Evolutionary conservation across 2,329 filamentous ascomycete species (phyloP).

Genomic region (Beauveria sp.): DNA sequence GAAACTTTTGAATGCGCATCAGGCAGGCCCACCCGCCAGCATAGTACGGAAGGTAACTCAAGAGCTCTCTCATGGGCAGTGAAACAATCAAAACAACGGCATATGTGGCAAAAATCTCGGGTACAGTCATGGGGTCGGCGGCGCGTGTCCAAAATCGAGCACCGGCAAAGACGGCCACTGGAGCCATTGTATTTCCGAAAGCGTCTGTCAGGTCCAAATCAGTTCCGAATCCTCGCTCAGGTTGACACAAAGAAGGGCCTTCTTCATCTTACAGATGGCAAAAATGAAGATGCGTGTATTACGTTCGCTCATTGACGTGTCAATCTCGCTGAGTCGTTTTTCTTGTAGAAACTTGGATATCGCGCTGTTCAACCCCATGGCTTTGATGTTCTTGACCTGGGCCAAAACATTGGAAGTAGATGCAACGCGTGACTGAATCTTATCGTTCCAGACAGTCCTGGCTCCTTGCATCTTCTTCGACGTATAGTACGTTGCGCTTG

Average conservation of each 20-base stretch:
- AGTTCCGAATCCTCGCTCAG: not conserved
- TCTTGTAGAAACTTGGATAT: not conserved
- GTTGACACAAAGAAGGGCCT: not conserved
- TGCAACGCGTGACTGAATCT: not conserved
- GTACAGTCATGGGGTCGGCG: not conserved
- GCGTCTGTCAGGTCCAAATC: not conserved
- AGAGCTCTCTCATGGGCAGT: not conserved
- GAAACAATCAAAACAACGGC: not conserved
- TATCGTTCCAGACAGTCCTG: constrained; percentile 5
- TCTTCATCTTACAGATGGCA: not conserved
- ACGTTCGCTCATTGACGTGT: constrained; percentile 1
- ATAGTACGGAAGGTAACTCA: not conserved
- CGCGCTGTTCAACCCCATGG: not conserved
- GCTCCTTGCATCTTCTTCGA: constrained; percentile 3
- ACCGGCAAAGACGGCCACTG: constrained; percentile 3
- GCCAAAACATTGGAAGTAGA: not conserved
- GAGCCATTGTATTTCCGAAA: not conserved
- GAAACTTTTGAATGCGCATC: constrained; percentile 2
- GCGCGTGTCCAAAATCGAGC: constrained; percentile 5
- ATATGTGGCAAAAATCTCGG: constrained; percentile 1
- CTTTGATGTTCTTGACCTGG: constrained; percentile 6
- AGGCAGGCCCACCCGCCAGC: constrained; percentile 1
- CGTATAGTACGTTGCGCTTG: not conserved
- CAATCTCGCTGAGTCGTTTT: not conserved
- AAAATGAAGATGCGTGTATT: not conserved